phyloP scores from a whole-genome alignment of 2,329 filamentous ascomycete genomes.

The Sporothrix protearum region DNA sequence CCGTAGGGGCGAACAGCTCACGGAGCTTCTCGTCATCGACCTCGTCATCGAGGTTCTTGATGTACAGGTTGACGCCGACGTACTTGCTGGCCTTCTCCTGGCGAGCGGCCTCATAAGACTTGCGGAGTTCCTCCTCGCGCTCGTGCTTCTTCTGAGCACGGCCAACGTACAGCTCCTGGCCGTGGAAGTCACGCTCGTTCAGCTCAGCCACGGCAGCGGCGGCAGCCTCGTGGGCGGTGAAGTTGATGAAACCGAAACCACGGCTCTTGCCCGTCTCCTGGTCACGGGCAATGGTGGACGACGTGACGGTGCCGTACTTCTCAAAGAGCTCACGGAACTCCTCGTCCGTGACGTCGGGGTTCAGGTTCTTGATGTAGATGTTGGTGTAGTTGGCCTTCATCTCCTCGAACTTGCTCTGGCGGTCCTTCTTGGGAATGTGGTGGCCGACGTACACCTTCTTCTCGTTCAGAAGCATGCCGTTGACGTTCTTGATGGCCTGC shows the following conservation, averaged over 20 bases:
- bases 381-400: conserved; percentile 99
- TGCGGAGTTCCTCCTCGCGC: conserved; percentile 97
- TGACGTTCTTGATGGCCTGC: conserved; percentile 98
- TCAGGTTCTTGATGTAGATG: conserved; percentile 99
- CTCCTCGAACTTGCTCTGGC: conserved; percentile 99
- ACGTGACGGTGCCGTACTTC: conserved; percentile 90
- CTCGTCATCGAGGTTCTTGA: conserved; percentile 97
- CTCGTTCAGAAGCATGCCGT: conserved; percentile 99
- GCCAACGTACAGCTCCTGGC: conserved; percentile 95
- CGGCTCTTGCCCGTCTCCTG: conserved; percentile 82
- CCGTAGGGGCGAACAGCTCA: conserved; percentile 89
- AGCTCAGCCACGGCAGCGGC: conserved; percentile 83
- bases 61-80: conserved; percentile 98
- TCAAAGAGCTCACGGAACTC: conserved; percentile 93
- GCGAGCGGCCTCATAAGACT: conserved; percentile 96
- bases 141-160: conserved; percentile 99
- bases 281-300: conserved; percentile 87
- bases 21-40: conserved; percentile 97
- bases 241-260: conserved; percentile 96
- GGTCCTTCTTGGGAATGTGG: conserved; percentile 99
- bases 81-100: conserved; percentile 99
- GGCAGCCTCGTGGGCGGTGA: conserved; percentile 83
- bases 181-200: conserved; percentile 86
- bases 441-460: conserved; percentile 99
- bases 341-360: conserved; percentile 78